phyloP scores from a whole-genome alignment of 75 land plant species.

The Sequoiadendron giganteum region DNA sequence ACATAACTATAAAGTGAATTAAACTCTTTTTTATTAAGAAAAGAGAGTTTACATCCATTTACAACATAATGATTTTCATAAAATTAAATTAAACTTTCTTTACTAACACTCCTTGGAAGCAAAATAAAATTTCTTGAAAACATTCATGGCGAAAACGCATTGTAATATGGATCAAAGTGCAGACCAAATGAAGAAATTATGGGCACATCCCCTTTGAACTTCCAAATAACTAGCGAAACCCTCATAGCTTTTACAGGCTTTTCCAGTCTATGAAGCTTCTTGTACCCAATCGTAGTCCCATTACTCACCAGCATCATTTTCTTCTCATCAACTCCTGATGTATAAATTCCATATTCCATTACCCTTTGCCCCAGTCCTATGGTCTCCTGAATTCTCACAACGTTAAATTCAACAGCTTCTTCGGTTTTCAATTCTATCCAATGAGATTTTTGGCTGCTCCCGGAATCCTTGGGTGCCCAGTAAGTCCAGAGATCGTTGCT shows the following conservation, averaged over 20 bases:
- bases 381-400: slow-evolving; percentile 79
- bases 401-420: slow-evolving; percentile 56
- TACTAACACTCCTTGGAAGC: too few relatives aligned
- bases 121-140: neutral
- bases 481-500: slow-evolving; percentile 59
- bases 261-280: slow-evolving; percentile 68
- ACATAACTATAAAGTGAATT: too few relatives aligned
- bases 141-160: neutral
- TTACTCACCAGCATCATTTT: slow-evolving; percentile 33
- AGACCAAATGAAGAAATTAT: slow-evolving; percentile 60
- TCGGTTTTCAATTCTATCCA: slow-evolving; percentile 47
- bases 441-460: slow-evolving; percentile 16
- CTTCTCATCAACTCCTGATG: slow-evolving; percentile 15
- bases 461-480: slow-evolving; percentile 65
- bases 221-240: slow-evolving; percentile 31
- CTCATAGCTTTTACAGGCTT: slow-evolving; percentile 18
- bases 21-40: too few relatives aligned
- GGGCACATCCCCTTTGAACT: slow-evolving; percentile 40
- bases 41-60: too few relatives aligned
- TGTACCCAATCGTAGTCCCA: slow-evolving; percentile 87
- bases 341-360: slow-evolving; percentile 48
- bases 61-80: too few relatives aligned
- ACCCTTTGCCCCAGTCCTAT: slow-evolving; percentile 86
- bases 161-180: slow-evolving; percentile 58
- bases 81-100: too few relatives aligned